phyloP scores from a whole-genome alignment of 805 yeast genomes.

The Nakazawaea wickerhamii region DNA sequence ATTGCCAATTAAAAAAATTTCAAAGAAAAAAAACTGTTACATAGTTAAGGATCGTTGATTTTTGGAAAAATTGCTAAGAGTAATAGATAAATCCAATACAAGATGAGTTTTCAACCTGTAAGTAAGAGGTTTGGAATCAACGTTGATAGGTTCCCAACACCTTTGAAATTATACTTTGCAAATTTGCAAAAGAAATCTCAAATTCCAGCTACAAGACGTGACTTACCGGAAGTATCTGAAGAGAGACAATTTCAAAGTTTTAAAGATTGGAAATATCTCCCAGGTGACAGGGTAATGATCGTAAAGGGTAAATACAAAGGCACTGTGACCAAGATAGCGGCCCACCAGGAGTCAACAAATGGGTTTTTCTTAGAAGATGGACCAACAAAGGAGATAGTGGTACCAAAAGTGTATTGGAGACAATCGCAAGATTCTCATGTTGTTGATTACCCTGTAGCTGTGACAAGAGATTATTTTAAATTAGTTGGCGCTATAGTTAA shows the following conservation, averaged over 20 bases:
- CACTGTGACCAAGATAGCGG: slow-evolving; percentile 61
- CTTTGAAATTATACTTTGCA: slow-evolving; percentile 23
- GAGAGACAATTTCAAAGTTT: slow-evolving; percentile 33
- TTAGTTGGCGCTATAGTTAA: slow-evolving; percentile 74
- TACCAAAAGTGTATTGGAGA: slow-evolving; percentile 71
- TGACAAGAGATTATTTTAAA: slow-evolving; percentile 56
- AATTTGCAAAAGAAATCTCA: slow-evolving; percentile 24
- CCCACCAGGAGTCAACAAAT: slow-evolving; percentile 55
- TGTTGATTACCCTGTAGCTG: slow-evolving; percentile 59
- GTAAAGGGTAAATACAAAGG: slow-evolving; percentile 69
- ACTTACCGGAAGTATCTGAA: slow-evolving; percentile 24
- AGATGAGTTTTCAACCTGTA: slow-evolving; percentile 4
- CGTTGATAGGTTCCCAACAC: slow-evolving; percentile 25
- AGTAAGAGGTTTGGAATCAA: slow-evolving; percentile 28
- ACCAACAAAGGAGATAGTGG: slow-evolving; percentile 52
- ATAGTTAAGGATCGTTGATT: too few species aligned
- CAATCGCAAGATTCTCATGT: slow-evolving; percentile 69
- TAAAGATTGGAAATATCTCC: slow-evolving; percentile 55
- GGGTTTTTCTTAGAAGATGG: slow-evolving; percentile 65
- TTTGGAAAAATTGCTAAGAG: too few species aligned
- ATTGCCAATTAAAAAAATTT: too few species aligned
- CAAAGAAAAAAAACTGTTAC: too few species aligned
- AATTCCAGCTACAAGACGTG: slow-evolving; percentile 26
- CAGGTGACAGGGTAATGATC: slow-evolving; percentile 76
- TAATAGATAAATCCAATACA: too few species aligned